Evolutionary conservation across 106 monocot genomes (phyloP), one percentile per base, ranked within the genome.

Genomic region (Ottelia alismoides): DNA sequence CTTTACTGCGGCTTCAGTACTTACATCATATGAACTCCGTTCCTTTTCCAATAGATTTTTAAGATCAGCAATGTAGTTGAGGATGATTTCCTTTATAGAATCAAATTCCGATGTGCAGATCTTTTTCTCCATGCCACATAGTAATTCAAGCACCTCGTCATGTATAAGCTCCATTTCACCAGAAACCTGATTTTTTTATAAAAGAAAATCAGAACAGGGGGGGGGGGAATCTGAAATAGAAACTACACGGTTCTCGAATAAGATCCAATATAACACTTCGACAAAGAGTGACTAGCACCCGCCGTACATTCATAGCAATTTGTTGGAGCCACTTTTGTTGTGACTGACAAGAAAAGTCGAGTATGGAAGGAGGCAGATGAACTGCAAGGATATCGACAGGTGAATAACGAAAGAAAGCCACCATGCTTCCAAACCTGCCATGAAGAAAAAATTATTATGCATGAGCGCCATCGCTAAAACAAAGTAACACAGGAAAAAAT

Each of bases 371-470:
- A 25, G 96, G 96, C 48, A 96, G 65, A 31, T 60, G 62, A 51
- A 96, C 78, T 47, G 84, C 78, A 45, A 96, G 74, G 65, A 85
- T 79, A 60, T 89, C 76, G 43, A 85, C 68, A 51, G 81, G 85
- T 32, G 81, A 66, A 70, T 96, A 96, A 22, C 74, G 81, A 72
- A 96, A 82, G 28, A 76, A 78, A 21, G 96, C 96, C 49, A 89
- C 89, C 89, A 82, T 89, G 59, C 60, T 82, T 18, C 96, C 89
- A 60, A 57, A 85, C 57, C 96, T 96, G n/a, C 60, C 62, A 70
- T 56, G 45, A 31, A 22, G 20, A 49, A 46, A 31, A 46, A n/a
- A n/a, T n/a, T n/a, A n/a, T n/a, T n/a, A n/a, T n/a, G n/a, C n/a
- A n/a, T n/a, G n/a, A n/a, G n/a, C n/a, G n/a, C n/a, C n/a, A n/a